Evolutionary conservation across 441 rosid genomes (phyloP).

Genomic region (Eruca vesicaria): DNA sequence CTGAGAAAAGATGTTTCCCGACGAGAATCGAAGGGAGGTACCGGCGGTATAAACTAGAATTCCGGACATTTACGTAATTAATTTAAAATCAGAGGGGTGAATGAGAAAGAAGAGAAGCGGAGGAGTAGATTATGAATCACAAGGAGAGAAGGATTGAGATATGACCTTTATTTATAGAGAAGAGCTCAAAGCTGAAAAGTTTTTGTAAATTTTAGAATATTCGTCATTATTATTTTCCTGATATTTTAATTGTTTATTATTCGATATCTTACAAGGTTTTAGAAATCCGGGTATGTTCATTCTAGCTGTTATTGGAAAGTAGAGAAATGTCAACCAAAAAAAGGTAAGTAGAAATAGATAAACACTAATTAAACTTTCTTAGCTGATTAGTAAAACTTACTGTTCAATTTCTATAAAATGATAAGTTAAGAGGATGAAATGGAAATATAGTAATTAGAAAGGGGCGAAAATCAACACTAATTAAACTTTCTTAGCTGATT

Average conservation of each 20-base stretch:
- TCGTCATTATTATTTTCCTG: background rate
- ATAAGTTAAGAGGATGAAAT: background rate
- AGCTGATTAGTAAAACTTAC: background rate
- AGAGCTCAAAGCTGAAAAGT: background rate
- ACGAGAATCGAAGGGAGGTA: slow-evolving; percentile 14
- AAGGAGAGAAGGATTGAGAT: slow-evolving; percentile 3
- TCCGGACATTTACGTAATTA: slow-evolving; percentile 33
- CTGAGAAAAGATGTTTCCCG: slow-evolving; percentile 13
- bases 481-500: too few species aligned
- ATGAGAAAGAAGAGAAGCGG: slow-evolving; percentile 10
- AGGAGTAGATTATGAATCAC: slow-evolving; percentile 19
- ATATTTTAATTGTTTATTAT: background rate
- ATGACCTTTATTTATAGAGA: slow-evolving; percentile 7
- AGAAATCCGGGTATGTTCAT: background rate
- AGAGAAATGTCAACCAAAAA: background rate
- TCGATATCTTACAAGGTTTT: too few species aligned
- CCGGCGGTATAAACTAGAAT: slow-evolving; percentile 23
- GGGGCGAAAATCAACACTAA: slow-evolving; percentile 19
- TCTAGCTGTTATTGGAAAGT: background rate
- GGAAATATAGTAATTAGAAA: background rate
- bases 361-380: background rate
- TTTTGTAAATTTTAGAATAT: background rate
- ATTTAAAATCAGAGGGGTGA: background rate
- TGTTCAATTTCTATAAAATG: background rate
- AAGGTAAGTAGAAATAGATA: background rate